These are phyloP conservation scores for Notholithocarpus densiflorus DNA, from an alignment of 306 rosid genomes.

Conservation along the genomic window DNA sequence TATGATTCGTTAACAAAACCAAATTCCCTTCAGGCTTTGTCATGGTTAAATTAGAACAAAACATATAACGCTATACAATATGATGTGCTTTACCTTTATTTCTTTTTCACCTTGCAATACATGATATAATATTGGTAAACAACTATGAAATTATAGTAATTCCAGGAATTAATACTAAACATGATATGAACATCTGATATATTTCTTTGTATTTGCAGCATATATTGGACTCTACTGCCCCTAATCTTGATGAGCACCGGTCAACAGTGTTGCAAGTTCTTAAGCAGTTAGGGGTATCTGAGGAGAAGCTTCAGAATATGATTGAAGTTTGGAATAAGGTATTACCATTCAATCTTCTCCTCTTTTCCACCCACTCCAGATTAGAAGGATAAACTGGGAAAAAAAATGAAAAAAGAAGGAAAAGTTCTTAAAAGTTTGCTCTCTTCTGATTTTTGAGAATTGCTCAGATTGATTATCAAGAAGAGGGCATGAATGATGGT, in stretches of 20 bases:
- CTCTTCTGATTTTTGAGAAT: conserved; percentile 9
- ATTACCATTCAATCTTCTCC: conserved; percentile 9
- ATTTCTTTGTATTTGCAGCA: conserved; percentile 53
- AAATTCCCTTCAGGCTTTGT: not conserved
- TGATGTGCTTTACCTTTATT: not conserved
- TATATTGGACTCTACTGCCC: conserved; percentile 91
- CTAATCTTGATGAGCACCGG: conserved; percentile 91
- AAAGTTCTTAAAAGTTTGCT: not conserved
- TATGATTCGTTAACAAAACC: not conserved
- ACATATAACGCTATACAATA: not conserved
- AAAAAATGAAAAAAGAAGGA: not conserved
- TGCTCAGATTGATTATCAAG: conserved; percentile 71
- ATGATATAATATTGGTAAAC: not conserved
- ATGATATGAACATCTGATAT: conserved; percentile 10
- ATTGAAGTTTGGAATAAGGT: conserved; percentile 99
- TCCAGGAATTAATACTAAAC: conserved; percentile 9
- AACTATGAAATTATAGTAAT: not conserved
- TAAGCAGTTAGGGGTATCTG: conserved; percentile 77
- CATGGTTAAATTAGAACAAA: not conserved
- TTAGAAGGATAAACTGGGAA: not conserved
- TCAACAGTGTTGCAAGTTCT: conserved; percentile 79
- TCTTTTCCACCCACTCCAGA: not conserved
- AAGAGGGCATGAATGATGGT: conserved; percentile 37
- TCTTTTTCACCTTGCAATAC: not conserved
- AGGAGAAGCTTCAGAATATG: conserved; percentile 80